Evolutionary conservation across 495 filamentous ascomycete genomes (phyloP), one percentile per base, ranked within the genome.

Genomic region (Corynascus novoguineensis): DNA sequence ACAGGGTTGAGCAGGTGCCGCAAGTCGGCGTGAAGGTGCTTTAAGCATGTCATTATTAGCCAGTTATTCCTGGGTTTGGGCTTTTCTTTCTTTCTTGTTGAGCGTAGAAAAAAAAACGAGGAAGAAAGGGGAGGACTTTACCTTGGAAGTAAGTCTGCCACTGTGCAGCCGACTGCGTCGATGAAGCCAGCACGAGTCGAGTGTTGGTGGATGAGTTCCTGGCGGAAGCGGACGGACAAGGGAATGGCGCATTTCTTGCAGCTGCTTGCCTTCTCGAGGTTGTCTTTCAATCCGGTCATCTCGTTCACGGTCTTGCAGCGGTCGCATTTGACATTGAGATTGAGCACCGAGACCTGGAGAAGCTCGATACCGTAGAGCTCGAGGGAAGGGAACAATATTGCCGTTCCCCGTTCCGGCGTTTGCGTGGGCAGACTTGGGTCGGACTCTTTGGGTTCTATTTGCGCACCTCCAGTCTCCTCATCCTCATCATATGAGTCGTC

Each of bases 1-100:
- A 80, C 0, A 82, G 60, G 3, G 85, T 86, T 6, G 91, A 95
- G 71, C 91, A 96, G 65, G 81, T 77, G 0, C 81, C 76, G 70
- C 91, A 96, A 6, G 89, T 91, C 11, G 91, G 90, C 37, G 89
- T 74, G 72, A 95, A 95, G 40, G 81, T 83, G 69, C 88, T 92
- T 37, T 37, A 28, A 22, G 40, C n/a, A n/a, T n/a, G 31, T 15
- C 28, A 15, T 22, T 11, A 46, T 50, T 44, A 50, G 53, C n/a
- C n/a, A n/a, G n/a, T n/a, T n/a, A 21, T 34, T 40, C 5, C 2
- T 28, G 7, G 21, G 22, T 19, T 27, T 21, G 61, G 42, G 59
- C n/a, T n/a, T n/a, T n/a, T n/a, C n/a, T n/a, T n/a, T n/a, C n/a
- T n/a, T n/a, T n/a, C n/a, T n/a, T n/a, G n/a, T n/a, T n/a, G n/a